Evolutionary conservation across 2,329 filamentous ascomycete genomes (phyloP).

Genomic region (Herpotrichia juniperi): DNA sequence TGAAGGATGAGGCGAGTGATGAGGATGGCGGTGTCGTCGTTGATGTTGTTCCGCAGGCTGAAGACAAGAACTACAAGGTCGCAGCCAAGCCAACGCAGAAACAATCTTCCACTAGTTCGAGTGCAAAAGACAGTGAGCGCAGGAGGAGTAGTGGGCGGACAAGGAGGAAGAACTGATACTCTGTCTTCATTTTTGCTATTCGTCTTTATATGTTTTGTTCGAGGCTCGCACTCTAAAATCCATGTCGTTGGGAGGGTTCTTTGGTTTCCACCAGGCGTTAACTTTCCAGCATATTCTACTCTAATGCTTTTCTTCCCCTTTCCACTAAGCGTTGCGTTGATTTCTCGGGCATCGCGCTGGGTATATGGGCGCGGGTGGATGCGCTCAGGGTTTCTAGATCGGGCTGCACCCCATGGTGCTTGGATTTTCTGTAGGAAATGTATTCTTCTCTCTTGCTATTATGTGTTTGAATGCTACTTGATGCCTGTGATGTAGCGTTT

Average conservation of each 20-base stretch:
- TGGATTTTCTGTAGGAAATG: not conserved
- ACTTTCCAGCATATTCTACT: not conserved
- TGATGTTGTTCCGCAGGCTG: slow-evolving; percentile 23
- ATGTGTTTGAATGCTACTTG: too few species aligned
- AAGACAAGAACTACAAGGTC: slow-evolving; percentile 18
- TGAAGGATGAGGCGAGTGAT: slow-evolving; percentile 16
- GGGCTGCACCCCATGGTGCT: slow-evolving; percentile 1
- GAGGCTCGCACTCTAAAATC: not conserved
- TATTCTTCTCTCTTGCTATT: not conserved
- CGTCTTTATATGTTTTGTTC: not conserved
- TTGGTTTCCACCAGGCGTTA: not conserved
- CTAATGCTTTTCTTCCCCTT: slow-evolving; percentile 4
- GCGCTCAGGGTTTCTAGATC: not conserved
- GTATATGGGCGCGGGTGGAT: not conserved
- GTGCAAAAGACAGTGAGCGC: slow-evolving; percentile 24
- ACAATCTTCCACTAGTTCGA: slow-evolving; percentile 17
- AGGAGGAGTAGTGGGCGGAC: slow-evolving; percentile 30
- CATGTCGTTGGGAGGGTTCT: slow-evolving; percentile 1
- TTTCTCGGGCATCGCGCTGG: not conserved
- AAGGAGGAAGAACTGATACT: slow-evolving; percentile 25
- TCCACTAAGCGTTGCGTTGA: not conserved
- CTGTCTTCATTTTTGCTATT: not conserved
- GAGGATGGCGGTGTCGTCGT: slow-evolving; percentile 10
- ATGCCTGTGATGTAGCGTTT: too few species aligned
- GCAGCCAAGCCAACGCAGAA: slow-evolving; percentile 21